phyloP scores from a whole-genome alignment of 2,329 filamentous ascomycete genomes.

The Xylaria sp. region DNA sequence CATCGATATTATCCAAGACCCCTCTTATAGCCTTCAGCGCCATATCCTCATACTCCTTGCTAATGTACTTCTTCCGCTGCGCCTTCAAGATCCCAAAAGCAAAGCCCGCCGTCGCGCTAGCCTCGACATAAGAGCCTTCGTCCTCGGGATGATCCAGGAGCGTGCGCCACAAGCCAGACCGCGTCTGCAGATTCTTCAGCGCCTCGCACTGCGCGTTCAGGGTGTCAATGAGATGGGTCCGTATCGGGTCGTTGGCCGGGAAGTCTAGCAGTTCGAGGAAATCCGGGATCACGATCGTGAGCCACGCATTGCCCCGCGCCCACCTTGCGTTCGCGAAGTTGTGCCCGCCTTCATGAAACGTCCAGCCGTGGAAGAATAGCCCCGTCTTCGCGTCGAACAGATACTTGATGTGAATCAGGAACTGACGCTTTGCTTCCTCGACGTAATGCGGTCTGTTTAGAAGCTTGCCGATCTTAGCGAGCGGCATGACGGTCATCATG shows the following conservation, averaged over 20 bases:
- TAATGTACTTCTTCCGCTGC: constrained; percentile 75
- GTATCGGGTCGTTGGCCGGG: constrained; percentile 70
- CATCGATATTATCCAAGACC: constrained; percentile 73
- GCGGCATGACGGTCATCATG: constrained; percentile 87
- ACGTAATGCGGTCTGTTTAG: constrained; percentile 77
- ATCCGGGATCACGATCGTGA: constrained; percentile 86
- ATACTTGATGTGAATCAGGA: constrained; percentile 81
- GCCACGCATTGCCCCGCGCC: constrained; percentile 75
- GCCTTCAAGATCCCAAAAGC: constrained; percentile 83
- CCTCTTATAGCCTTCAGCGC: constrained; percentile 75
- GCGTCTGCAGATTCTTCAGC: constrained; percentile 68
- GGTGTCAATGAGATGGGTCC: constrained; percentile 68
- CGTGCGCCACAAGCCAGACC: constrained; percentile 77
- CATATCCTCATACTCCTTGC: constrained; percentile 67
- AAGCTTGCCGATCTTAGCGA: constrained; percentile 81
- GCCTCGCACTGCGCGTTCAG: constrained; percentile 76
- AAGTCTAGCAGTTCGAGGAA: constrained; percentile 79
- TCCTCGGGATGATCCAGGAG: constrained; percentile 73
- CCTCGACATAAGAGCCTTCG: constrained; percentile 79
- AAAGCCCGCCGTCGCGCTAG: constrained; percentile 83
- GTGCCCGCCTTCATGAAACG: constrained; percentile 74
- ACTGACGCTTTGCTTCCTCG: constrained; percentile 81
- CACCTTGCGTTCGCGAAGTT: constrained; percentile 69
- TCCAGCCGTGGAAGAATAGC: constrained; percentile 86
- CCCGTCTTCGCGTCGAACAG: constrained; percentile 78